phyloP scores from a whole-genome alignment of 805 yeast genomes.

The Saccharomycopsis sp. region DNA sequence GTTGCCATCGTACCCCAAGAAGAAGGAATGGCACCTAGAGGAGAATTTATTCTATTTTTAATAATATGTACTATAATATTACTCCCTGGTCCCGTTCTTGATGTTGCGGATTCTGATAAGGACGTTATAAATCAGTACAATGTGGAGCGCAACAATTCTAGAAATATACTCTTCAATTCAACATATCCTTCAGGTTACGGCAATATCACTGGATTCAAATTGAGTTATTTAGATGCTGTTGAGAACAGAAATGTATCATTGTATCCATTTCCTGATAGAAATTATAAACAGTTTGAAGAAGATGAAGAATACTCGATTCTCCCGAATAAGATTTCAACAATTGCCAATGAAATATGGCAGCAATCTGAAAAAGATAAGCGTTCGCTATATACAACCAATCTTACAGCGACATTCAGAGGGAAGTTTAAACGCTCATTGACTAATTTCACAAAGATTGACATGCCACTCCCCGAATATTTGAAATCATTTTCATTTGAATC shows the following conservation, averaged over 20 bases:
- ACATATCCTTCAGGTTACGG: constrained; percentile 52
- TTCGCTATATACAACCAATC: constrained; percentile 34
- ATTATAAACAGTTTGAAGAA: constrained; percentile 40
- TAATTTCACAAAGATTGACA: constrained; percentile 23
- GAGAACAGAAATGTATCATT: constrained; percentile 39
- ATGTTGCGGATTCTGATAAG: constrained; percentile 33
- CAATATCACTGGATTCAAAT: constrained; percentile 64
- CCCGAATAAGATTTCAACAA: constrained; percentile 48
- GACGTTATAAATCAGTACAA: constrained; percentile 33
- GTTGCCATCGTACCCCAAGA: too few species aligned
- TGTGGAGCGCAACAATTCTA: constrained; percentile 28
- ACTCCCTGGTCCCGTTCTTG: constrained; percentile 28
- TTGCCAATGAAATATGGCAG: constrained; percentile 50
- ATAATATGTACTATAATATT: constrained; percentile 32
- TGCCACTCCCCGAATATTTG: constrained; percentile 31
- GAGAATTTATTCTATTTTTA: constrained; percentile 4
- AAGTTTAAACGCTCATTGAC: constrained; percentile 27
- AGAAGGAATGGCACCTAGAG: constrained; percentile 7
- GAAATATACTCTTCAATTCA: constrained; percentile 32
- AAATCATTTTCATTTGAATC: constrained; percentile 27
- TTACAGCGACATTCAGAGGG: constrained; percentile 44
- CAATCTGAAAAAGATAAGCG: background rate
- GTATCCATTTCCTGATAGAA: constrained; percentile 49
- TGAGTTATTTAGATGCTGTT: constrained; percentile 55
- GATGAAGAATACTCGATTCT: constrained; percentile 48